Base-by-base conservation (phyloP, 1,284 basidiomycete species). In the Ustilago shanxiensis region DNA sequence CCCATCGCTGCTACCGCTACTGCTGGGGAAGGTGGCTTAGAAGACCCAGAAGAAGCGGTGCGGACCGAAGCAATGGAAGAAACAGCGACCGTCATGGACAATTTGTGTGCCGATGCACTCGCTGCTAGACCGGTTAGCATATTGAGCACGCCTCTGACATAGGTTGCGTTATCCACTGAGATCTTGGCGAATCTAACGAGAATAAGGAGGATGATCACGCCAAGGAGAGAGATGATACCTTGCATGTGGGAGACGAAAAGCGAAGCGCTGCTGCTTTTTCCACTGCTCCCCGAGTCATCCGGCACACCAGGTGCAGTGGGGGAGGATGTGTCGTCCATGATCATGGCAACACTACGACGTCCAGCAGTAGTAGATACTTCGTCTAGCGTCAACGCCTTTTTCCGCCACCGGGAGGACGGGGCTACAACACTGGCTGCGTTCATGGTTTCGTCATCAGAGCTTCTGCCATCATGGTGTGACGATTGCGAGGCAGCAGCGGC, bases 51-150 rank as follows among this genome's bases (percentile, higher is more conserved):
- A 3, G 51, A 56, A 29, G 39, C 53, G 13, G 51, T 57, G 18
- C 31, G 49, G 29, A 58, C 45, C 3, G 73, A 67, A 6, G 68
- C 58, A 33, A 76, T 24, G 1, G 68, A 65, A 20, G 68, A 54
- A 1, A 76, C 73, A 26, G 73, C 73, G 16, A 76, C 73, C 26
- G 68, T 72, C 73, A 76, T 76, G 24, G 64, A 67, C 13, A 76
- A 68, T n/a, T 76, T 76, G 53, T 76, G 73, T 4, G 73, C 73
- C 0, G 73, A 76, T 11, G 73, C 68, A 20, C 60, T 28, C 14
- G 73, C 68, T 7, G 73, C 73, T 1, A 76, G 52, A 26, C 73
- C 73, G 14, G 73, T 76, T n/a, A 76, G 62, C 73, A 76, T 76
- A 61, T 76, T 76, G 50, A 76, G 65, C 2, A 65, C 58, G 24